These are phyloP conservation scores for Barnettozyma sucrosica DNA, from an alignment of 805 yeast species.

Conservation along the genomic window DNA sequence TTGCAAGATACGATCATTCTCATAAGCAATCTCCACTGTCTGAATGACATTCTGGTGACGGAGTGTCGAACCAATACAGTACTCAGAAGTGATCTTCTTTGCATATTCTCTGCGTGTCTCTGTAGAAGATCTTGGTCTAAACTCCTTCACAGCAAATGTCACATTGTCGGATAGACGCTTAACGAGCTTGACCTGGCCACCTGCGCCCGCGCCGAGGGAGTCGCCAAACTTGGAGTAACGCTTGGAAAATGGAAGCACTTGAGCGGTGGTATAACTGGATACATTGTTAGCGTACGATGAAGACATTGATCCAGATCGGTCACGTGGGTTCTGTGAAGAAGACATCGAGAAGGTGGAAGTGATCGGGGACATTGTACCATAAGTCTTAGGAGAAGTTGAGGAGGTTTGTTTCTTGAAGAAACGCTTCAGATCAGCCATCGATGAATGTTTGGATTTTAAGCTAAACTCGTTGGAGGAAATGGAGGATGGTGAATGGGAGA, in stretches of 20 bases:
- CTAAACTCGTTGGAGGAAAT: constrained; percentile 22
- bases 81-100: constrained; percentile 88
- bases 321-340: constrained; percentile 12
- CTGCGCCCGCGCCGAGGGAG: constrained; percentile 90
- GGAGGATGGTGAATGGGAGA: constrained; percentile 25
- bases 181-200: constrained; percentile 80
- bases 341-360: constrained; percentile 14
- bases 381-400: constrained; percentile 22
- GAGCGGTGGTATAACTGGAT: constrained; percentile 33
- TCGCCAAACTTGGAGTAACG: constrained; percentile 81
- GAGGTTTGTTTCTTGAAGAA: constrained; percentile 50
- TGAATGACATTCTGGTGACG: constrained; percentile 87
- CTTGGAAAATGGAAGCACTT: constrained; percentile 55
- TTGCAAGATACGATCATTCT: constrained; percentile 78
- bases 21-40: constrained; percentile 87
- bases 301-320: constrained; percentile 24
- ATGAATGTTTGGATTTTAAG: constrained; percentile 53
- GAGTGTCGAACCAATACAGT: constrained; percentile 86
- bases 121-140: constrained; percentile 64
- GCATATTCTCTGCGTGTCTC: constrained; percentile 84
- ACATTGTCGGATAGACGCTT: constrained; percentile 59
- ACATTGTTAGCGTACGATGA: constrained; percentile 34
- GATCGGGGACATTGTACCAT: constrained; percentile 14
- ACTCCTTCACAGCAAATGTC: constrained; percentile 89
- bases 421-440: constrained; percentile 72